A percentile compares a stretch with the other conserved stretches of the same genome.
Conservation (phyloP, 2,329 filamentous ascomycete genomes). For the Emergomyces orientalis region DNA sequence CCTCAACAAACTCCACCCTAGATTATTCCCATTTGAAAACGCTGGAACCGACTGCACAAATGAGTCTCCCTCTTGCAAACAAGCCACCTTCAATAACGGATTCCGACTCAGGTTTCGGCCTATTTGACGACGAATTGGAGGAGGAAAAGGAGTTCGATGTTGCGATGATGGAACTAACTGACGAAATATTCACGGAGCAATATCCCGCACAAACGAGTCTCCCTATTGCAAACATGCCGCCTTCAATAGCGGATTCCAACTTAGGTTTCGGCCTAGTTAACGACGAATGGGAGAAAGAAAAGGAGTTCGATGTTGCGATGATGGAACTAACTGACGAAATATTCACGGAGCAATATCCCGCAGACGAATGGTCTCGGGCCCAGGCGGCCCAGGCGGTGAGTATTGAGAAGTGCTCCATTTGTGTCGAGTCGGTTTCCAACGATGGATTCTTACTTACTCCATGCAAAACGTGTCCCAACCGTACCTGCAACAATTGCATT, state of each 20-base stretch:
- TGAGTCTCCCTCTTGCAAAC: too few relatives aligned
- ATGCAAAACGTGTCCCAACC: background rate
- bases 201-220: background rate
- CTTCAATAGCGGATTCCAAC: background rate
- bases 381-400: background rate
- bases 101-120: background rate
- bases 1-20: background rate
- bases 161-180: background rate
- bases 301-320: background rate
- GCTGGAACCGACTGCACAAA: background rate
- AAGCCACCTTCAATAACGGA: background rate
- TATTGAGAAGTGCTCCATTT: background rate
- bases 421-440: background rate
- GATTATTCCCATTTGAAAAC: background rate
- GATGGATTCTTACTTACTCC: background rate
- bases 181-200: background rate
- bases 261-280: background rate
- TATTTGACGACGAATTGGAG: background rate
- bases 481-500: slow-evolving; percentile 11
- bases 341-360: background rate
- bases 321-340: slow-evolving; percentile 3
- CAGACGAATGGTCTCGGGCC: too few relatives aligned
- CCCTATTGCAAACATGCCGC: background rate
- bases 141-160: slow-evolving; percentile 2
- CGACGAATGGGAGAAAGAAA: background rate